phyloP scores from a whole-genome alignment of 495 filamentous ascomycete species.

The Schizothecium vesticola region DNA sequence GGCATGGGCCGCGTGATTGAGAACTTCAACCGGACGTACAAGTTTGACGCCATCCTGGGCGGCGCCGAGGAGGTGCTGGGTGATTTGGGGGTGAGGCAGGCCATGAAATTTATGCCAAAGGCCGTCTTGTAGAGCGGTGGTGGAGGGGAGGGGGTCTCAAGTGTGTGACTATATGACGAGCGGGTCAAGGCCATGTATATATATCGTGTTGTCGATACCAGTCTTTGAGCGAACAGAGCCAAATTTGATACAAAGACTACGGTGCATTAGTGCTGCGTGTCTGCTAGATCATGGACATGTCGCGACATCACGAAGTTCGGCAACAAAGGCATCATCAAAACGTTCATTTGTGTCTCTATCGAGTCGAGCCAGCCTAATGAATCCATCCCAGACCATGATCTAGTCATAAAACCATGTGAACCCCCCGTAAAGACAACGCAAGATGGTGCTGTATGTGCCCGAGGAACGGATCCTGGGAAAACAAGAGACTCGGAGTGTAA shows the following conservation, averaged over 20 bases:
- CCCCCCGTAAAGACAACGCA: constrained; percentile 15
- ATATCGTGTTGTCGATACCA: background rate
- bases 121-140: constrained; percentile 55
- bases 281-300: no score
- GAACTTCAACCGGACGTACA: constrained; percentile 78
- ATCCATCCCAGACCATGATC: constrained; percentile 27
- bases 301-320: background rate
- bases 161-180: background rate
- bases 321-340: background rate
- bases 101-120: constrained; percentile 77
- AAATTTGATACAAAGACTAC: background rate
- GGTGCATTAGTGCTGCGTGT: background rate
- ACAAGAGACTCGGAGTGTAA: constrained; percentile 16
- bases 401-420: constrained; percentile 29
- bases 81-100: constrained; percentile 77
- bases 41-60: constrained; percentile 84
- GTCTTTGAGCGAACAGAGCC: background rate
- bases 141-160: background rate
- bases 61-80: constrained; percentile 80
- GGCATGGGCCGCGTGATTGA: constrained; percentile 81
- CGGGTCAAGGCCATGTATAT: background rate
- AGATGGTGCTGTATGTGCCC: constrained; percentile 16
- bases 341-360: constrained; percentile 14
- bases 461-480: constrained; percentile 10
- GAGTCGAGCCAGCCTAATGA: constrained; percentile 11